Evolutionary conservation across 176 grass and related monocot genomes (phyloP), one percentile per base, ranked within the genome.

Genomic region (Hordeum marinum): DNA sequence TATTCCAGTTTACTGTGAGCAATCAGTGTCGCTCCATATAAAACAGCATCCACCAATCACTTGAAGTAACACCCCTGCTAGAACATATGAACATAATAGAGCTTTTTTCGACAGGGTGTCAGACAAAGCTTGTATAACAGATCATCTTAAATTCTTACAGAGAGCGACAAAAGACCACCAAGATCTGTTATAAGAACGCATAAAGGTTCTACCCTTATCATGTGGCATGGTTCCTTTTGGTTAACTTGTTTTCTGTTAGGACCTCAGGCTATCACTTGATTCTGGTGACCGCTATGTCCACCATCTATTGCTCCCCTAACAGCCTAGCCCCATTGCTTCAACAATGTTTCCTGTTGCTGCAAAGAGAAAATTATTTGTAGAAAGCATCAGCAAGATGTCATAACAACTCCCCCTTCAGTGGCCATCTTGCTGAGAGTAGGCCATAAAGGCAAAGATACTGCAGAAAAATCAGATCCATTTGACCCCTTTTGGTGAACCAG

Each of bases 241-340:
- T 76, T 76, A 21, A 48, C 34, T 78, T 35, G 76, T 78, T 78
- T 26, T 78, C 54, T 58, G 34, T 78, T 25, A 26, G 35, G 57
- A 78, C n/a, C n/a, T 58, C 3, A 15, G n/a, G 14, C 75, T 78
- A 39, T 40, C 8, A 39, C 75, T 26, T 78, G 34, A 78, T 78
- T 61, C 34, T 61, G 34, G 54, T 78, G 75, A 40, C 20, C 7
- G 11, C 21, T 12, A 25, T 61, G 75, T 24, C 54, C 75, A 60
- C 31, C 8, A 4, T 40, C 7, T 4, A 12, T 39, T 60, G 12
- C 55, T 61, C 35, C 52, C 52, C 34, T 78, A 60, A 37, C 55
- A 8, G 27, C 6, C 75, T 77, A 59, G 23, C 21, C 7, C 48
- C 31, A 54, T 77, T 77, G 21, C 11, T 17, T 77, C 21, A 60